Evolutionary conservation across 331 rosid genomes (phyloP).

Genomic region (Erythrophleum ivorense): DNA sequence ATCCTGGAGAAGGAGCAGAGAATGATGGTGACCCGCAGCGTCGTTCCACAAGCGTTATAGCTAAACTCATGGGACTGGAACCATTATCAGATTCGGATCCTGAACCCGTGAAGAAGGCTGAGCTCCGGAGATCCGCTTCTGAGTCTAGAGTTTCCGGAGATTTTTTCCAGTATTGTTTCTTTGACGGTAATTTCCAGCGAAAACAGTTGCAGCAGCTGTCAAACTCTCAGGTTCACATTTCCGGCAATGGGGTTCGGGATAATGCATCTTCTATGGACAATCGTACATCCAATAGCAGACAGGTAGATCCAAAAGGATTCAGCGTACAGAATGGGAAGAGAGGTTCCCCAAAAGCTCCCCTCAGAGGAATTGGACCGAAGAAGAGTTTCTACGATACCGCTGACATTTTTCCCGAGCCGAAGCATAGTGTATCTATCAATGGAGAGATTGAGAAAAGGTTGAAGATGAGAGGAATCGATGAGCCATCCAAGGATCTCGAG

Average conservation of each 20-base stretch:
- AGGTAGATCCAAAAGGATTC: conserved; percentile 46
- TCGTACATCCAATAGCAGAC: conserved; percentile 41
- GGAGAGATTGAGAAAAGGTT: conserved; percentile 75
- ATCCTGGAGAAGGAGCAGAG: conserved; percentile 29
- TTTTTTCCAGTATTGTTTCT: conserved; percentile 61
- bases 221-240: conserved; percentile 27
- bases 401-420: conserved; percentile 84
- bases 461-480: conserved; percentile 79
- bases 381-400: conserved; percentile 82
- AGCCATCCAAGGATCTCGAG: conserved; percentile 72
- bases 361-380: conserved; percentile 64
- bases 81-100: conserved; percentile 60
- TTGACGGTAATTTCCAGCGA: conserved; percentile 54
- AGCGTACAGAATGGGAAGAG: conserved; percentile 37
- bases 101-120: conserved; percentile 53
- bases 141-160: conserved; percentile 84
- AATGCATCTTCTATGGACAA: conserved; percentile 34
- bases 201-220: conserved; percentile 49
- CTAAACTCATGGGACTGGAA: conserved; percentile 90
- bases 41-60: conserved; percentile 89
- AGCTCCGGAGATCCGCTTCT: conserved; percentile 89
- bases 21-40: conserved; percentile 63
- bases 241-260: conserved; percentile 44
- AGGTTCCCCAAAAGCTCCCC: conserved; percentile 40
- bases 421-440: conserved; percentile 56